Percentiles rank a stretch among this genome's conserved stretches.
Evolutionary conservation across 768 basidiomycete genomes (phyloP).

Genomic region (Piloderma croceum): DNA sequence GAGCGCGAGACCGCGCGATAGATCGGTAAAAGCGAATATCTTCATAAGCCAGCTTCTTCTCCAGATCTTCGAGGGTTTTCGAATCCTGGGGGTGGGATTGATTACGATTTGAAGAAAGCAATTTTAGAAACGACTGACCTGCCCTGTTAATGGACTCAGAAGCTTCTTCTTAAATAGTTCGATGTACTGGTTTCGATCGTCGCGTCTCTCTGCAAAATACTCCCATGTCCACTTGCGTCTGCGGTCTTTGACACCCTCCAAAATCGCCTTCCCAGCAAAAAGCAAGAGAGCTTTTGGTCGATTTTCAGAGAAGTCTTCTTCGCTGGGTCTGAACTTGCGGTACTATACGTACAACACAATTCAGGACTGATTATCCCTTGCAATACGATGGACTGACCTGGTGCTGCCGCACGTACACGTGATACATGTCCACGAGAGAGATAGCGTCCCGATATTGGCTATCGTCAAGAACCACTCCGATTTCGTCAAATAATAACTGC

Average conservation of each 20-base stretch:
- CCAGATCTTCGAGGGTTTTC: constrained; percentile 55
- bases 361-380: neutral
- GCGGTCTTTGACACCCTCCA: constrained; percentile 78
- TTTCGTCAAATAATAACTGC: constrained; percentile 85
- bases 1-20: constrained; percentile 80
- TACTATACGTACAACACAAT: constrained; percentile 47
- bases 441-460: constrained; percentile 93
- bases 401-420: constrained; percentile 82
- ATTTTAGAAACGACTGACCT: constrained; percentile 40
- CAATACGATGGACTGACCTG: constrained; percentile 43
- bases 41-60: constrained; percentile 83
- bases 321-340: constrained; percentile 68
- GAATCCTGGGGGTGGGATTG: constrained; percentile 2
- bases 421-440: constrained; percentile 93
- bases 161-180: constrained; percentile 76
- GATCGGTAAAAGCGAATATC: constrained; percentile 97
- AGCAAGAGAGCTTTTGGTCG: constrained; percentile 61
- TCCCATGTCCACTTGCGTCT: constrained; percentile 87
- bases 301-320: constrained; percentile 54
- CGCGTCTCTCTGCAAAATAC: constrained; percentile 81
- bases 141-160: constrained; percentile 43
- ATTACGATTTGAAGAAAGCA: neutral
- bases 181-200: constrained; percentile 83
- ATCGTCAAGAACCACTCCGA: constrained; percentile 86
- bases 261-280: constrained; percentile 77